Percentiles rank a stretch among this genome's conserved stretches.
Conservation (phyloP, 78 protist species). For the Cyanophora paradoxa region DNA sequence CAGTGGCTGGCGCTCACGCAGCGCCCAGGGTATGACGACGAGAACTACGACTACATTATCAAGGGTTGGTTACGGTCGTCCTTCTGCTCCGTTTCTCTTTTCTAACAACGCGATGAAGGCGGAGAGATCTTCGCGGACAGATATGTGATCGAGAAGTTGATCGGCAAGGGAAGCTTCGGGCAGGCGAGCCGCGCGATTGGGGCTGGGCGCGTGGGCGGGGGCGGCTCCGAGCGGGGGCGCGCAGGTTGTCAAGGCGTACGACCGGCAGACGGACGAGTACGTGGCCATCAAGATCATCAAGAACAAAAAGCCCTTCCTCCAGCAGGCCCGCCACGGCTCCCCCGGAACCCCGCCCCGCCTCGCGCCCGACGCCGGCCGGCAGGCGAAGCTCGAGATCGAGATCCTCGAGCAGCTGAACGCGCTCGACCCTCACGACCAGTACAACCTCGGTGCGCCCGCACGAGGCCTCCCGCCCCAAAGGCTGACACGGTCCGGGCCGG, state of each 20-base stretch:
- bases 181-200: not conserved
- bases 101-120: not conserved
- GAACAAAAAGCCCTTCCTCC: slow-evolving; percentile 65
- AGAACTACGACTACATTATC: slow-evolving; percentile 40
- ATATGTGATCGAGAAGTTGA: slow-evolving; percentile 43
- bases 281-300: slow-evolving; percentile 90
- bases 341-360: not conserved
- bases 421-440: too few species aligned
- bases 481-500: too few species aligned
- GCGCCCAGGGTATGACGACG: slow-evolving; percentile 43
- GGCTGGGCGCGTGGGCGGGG: not conserved
- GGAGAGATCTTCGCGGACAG: slow-evolving; percentile 24
- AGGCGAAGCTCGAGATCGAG: slow-evolving; percentile 69
- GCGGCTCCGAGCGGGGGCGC: not conserved
- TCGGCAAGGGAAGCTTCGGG: slow-evolving; percentile 93
- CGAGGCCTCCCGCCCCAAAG: too few species aligned
- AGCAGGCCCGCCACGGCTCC: slow-evolving; percentile 2
- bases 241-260: slow-evolving; percentile 77
- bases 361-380: too few species aligned
- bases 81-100: not conserved
- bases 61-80: slow-evolving; percentile 1
- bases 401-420: slow-evolving; percentile 48
- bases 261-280: not conserved
- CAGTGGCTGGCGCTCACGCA: not conserved
- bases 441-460: too few species aligned